Conservation (phyloP, 208 protist species). For the Crithidia brevicula region DNA sequence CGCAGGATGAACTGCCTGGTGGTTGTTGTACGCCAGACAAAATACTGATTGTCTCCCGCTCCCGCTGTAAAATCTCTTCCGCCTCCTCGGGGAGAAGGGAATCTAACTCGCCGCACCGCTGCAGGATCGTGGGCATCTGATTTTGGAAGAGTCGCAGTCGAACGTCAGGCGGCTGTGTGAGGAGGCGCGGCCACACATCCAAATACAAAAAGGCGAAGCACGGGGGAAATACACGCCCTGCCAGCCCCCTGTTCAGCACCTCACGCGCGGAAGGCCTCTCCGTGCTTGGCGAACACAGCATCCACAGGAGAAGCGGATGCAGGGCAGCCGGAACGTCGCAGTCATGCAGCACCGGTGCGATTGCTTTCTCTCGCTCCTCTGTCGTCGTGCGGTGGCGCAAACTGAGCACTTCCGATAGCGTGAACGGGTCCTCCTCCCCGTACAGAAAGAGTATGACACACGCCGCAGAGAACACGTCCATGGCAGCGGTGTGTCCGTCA, state of each 20-base stretch:
- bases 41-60: too few species aligned
- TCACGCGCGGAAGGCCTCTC: constrained; percentile 55
- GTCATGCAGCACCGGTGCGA: constrained; percentile 26
- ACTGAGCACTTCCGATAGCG: constrained; percentile 60
- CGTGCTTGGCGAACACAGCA: constrained; percentile 33
- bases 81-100: not conserved
- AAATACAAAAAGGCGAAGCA: constrained; percentile 47
- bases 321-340: constrained; percentile 14
- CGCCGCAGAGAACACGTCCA: constrained; percentile 87
- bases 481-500: constrained; percentile 61
- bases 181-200: constrained; percentile 49
- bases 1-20: not conserved
- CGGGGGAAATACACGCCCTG: constrained; percentile 49
- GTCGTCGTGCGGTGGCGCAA: constrained; percentile 38
- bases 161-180: constrained; percentile 53
- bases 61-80: too few species aligned
- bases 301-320: constrained; percentile 28
- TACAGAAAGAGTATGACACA: constrained; percentile 79
- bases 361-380: constrained; percentile 14
- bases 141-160: constrained; percentile 53
- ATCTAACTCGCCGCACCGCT: constrained; percentile 9
- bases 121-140: constrained; percentile 18
- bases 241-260: constrained; percentile 32
- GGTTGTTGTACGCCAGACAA: too few species aligned
- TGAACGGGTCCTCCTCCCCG: constrained; percentile 71